Evolutionary conservation across 2,329 filamentous ascomycete species (phyloP), one percentile per base, ranked within the genome.

Genomic region (Dactylonectria macrodidyma): DNA sequence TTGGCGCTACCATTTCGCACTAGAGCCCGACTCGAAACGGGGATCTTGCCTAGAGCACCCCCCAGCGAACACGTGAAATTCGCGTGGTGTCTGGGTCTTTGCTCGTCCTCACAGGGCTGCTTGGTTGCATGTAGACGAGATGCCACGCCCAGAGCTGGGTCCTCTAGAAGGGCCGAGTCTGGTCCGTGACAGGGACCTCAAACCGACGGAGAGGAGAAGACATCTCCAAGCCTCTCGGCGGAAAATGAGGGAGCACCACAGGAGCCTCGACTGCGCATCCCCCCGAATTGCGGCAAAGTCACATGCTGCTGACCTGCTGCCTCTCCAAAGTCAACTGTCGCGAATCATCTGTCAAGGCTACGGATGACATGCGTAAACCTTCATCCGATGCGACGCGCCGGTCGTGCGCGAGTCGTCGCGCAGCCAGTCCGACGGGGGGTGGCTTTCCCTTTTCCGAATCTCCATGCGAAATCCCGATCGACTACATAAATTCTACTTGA

Each of bases 31-130:
- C 54, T 65, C 48, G 38, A 65, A 59, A 48, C 55, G 48, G 55
- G 62, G 38, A 55, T 54, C 30, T 24, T 30, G 7, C 47, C 48
- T 36, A 55, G 62, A 55, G 19, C 19, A 19, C 14, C 48, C 26
- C 59, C 48, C 46, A 57, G 22, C 57, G 46, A 7, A 61, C 63
- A 66, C 63, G 63, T 66, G 63, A 61, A 61, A 54, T 24, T 22
- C 63, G 58, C 63, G 52, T 66, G 57, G 63, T 65, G 47, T 48
- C 22, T 52, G 48, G 60, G 30, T 57, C 44, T 11, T 34, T 16
- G 12, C 19, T 24, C 22, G 12, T 22, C 22, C 24, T 41, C 56
- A 56, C 50, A 59, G 48, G 55, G 55, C 61, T 44, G 34, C 30
- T 30, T 3, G 24, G 24, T 47, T 56, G 30, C 60, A 38, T 44